Conservation (phyloP, 1,284 basidiomycete species). For the Heterobasidion annosum region DNA sequence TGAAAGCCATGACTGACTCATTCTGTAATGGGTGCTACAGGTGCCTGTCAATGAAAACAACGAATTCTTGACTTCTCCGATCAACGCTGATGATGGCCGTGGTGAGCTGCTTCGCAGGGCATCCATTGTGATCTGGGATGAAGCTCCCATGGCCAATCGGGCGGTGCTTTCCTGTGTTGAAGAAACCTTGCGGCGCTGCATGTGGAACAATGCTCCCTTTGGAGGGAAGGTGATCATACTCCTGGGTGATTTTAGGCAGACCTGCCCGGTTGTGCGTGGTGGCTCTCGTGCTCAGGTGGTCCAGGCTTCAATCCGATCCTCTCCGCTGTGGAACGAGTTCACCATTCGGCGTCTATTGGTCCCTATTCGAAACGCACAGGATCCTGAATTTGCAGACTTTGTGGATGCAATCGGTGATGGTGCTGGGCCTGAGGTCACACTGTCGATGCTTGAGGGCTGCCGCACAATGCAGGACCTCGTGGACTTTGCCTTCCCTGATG, state of each 20-base stretch:
- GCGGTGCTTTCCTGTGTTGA: constrained; percentile 27
- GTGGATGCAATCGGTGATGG: constrained; percentile 30
- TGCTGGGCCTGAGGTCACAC: constrained; percentile 17
- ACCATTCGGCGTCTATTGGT: constrained; percentile 16
- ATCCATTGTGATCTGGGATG: constrained; percentile 26
- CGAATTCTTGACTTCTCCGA: constrained; percentile 20
- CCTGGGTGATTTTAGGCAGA: constrained; percentile 30
- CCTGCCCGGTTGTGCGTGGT: constrained; percentile 23
- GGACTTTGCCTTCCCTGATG: constrained; percentile 24
- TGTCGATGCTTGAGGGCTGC: constrained; percentile 13
- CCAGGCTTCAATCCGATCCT: constrained; percentile 26
- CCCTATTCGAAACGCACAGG: constrained; percentile 28
- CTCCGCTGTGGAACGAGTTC: constrained; percentile 23
- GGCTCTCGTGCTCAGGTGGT: constrained; percentile 21
- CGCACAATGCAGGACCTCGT: constrained; percentile 17
- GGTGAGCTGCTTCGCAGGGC: constrained; percentile 23
- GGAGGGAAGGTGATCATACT: constrained; percentile 27
- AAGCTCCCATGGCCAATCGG: constrained; percentile 29
- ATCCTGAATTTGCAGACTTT: constrained; percentile 24
- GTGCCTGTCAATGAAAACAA: constrained; percentile 26
- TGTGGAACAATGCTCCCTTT: constrained; percentile 18
- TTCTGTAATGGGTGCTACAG: constrained; percentile 5
- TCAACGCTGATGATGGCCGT: constrained; percentile 15
- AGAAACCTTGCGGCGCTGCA: constrained; percentile 4
- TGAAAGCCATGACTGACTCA: background rate